These are phyloP conservation scores for Termitomyces heimii DNA, from an alignment of 768 basidiomycete genomes.

Conservation along the genomic window DNA sequence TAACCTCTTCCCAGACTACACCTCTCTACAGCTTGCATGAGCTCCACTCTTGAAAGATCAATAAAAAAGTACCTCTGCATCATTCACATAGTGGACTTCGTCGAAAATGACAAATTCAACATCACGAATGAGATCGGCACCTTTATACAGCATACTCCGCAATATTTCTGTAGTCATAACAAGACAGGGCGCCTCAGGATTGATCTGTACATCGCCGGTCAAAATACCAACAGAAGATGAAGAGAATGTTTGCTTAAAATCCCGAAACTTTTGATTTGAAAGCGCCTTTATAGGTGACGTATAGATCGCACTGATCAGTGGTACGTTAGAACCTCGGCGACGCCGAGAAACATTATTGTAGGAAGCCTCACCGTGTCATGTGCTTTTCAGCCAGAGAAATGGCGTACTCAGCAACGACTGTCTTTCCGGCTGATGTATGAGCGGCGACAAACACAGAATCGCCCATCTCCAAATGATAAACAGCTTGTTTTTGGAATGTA, in stretches of 20 bases:
- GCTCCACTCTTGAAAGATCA: neutral
- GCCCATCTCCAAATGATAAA: constrained; percentile 95
- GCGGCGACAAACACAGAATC: constrained; percentile 99
- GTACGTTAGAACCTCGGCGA: constrained; percentile 1
- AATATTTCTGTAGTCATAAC: constrained; percentile 99
- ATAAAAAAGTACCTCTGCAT: constrained; percentile 71
- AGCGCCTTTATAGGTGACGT: constrained; percentile 98
- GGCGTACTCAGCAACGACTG: constrained; percentile 98
- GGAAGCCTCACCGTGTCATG: constrained; percentile 80
- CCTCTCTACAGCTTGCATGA: constrained; percentile 58
- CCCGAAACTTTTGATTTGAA: constrained; percentile 98
- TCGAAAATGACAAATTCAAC: constrained; percentile 99
- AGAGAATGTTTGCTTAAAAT: constrained; percentile 96
- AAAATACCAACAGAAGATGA: constrained; percentile 90
- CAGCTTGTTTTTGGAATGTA: constrained; percentile 97
- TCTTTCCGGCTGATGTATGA: constrained; percentile 99
- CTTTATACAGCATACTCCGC: constrained; percentile 97
- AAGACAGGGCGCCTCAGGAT: constrained; percentile 93
- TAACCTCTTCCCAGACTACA: constrained; percentile 99
- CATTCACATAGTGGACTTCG: constrained; percentile 99
- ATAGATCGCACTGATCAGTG: constrained; percentile 79
- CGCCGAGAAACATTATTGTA: constrained; percentile 7
- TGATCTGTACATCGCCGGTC: constrained; percentile 98
- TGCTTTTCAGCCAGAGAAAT: constrained; percentile 96
- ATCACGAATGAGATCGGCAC: constrained; percentile 96